A percentile compares a stretch with the other conserved stretches of the same genome.
These are phyloP conservation scores for Hemisphaericaspora xylofermentans DNA, from an alignment of 1,139 yeast genomes.

Conservation along the genomic window DNA sequence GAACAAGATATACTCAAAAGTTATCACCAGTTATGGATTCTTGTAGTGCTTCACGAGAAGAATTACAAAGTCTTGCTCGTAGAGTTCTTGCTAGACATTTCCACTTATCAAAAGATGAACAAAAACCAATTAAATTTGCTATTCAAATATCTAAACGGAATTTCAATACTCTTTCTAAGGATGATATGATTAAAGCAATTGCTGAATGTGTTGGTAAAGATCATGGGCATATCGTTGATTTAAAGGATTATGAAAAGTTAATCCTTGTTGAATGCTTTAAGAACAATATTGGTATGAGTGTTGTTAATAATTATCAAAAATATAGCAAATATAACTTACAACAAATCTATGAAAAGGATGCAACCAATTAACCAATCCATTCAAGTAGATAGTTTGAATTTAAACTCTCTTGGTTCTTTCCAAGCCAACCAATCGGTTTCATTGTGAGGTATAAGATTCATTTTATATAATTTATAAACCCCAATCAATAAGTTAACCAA, in stretches of 20 bases:
- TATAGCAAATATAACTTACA: slow-evolving; percentile 60
- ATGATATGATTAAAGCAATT: slow-evolving; percentile 64
- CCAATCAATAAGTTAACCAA: slow-evolving; percentile 71
- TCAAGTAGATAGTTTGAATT: slow-evolving; percentile 22
- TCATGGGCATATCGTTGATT: slow-evolving; percentile 74
- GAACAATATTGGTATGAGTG: slow-evolving; percentile 77
- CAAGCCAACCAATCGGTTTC: slow-evolving; percentile 91
- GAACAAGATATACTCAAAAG: slow-evolving; percentile 73
- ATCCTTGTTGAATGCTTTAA: slow-evolving; percentile 86
- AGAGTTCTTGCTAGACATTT: slow-evolving; percentile 67
- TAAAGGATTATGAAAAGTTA: slow-evolving; percentile 76
- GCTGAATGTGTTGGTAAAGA: slow-evolving; percentile 73
- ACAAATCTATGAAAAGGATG: slow-evolving; percentile 55
- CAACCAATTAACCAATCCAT: too few relatives aligned
- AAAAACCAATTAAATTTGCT: slow-evolving; percentile 64
- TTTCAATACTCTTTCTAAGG: slow-evolving; percentile 69
- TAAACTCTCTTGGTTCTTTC: slow-evolving; percentile 50
- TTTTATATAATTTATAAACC: slow-evolving; percentile 74
- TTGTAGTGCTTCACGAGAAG: slow-evolving; percentile 66
- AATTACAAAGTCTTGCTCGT: slow-evolving; percentile 56
- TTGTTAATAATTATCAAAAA: slow-evolving; percentile 62
- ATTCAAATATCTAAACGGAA: slow-evolving; percentile 78
- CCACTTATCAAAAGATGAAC: slow-evolving; percentile 51
- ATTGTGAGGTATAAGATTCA: slow-evolving; percentile 90
- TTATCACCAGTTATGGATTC: slow-evolving; percentile 79